phyloP scores from a whole-genome alignment of 2,329 filamentous ascomycete genomes.

The Aspergillus felis region DNA sequence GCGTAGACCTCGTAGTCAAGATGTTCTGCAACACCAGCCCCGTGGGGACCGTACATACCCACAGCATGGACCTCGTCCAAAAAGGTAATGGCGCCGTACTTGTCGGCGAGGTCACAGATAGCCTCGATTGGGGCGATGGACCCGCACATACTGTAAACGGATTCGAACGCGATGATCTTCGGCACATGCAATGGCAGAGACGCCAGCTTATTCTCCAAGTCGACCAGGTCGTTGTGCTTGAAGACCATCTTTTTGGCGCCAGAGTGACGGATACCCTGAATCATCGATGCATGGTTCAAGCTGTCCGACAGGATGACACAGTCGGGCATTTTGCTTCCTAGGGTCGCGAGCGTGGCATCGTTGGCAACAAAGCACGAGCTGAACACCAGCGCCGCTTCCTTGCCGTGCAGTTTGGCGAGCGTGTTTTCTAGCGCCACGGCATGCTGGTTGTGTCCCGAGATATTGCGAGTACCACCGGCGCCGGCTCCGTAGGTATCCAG shows the following conservation, averaged over 20 bases:
- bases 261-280: conserved; percentile 96
- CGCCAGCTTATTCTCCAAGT: conserved; percentile 88
- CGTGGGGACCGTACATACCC: conserved; percentile 96
- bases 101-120: conserved; percentile 94
- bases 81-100: conserved; percentile 97
- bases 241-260: conserved; percentile 97
- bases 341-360: conserved; percentile 89
- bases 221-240: conserved; percentile 94
- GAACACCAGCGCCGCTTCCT: conserved; percentile 90
- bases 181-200: conserved; percentile 78
- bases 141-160: conserved; percentile 98
- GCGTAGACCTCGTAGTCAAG: conserved; percentile 87
- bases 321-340: conserved; percentile 94
- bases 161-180: conserved; percentile 98
- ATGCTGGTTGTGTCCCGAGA: conserved; percentile 95
- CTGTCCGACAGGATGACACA: conserved; percentile 98
- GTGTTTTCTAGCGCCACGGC: conserved; percentile 79
- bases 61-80: conserved; percentile 98
- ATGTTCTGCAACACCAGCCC: conserved; percentile 94
- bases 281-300: conserved; percentile 98
- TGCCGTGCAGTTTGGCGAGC: conserved; percentile 81
- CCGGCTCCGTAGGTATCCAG: conserved; percentile 92
- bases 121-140: conserved; percentile 93
- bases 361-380: conserved; percentile 98
- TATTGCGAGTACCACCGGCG: conserved; percentile 93